Percentiles rank a stretch among this genome's conserved stretches.
Conservation (phyloP, 768 basidiomycete genomes). For the Naganishia vaughanmartiniae region DNA sequence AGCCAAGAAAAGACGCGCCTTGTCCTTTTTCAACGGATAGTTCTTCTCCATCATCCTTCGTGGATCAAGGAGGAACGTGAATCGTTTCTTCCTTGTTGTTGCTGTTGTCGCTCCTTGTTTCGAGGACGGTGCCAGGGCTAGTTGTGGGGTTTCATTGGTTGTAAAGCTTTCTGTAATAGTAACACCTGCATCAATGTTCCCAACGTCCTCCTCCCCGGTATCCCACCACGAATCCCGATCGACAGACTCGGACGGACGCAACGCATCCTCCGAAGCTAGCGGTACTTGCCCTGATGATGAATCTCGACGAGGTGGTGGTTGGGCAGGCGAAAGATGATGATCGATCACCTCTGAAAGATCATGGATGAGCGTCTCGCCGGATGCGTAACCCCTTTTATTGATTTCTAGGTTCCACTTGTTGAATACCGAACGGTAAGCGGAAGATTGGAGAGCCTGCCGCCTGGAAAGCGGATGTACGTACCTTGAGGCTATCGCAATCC, state of each 20-base stretch:
- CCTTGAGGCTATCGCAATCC: conserved; percentile 19
- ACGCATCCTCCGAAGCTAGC: neutral
- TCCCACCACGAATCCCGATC: no score
- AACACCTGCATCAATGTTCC: no score
- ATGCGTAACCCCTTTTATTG: neutral
- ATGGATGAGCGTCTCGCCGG: neutral
- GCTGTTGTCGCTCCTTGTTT: neutral
- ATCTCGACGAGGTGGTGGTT: neutral
- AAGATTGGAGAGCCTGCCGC: neutral
- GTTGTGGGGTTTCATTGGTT: neutral
- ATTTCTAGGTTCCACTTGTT: neutral
- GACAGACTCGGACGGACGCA: no score
- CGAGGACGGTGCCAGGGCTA: neutral
- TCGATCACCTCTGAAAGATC: conserved; percentile 11
- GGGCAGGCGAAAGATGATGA: neutral
- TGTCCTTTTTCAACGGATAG: conserved; percentile 13
- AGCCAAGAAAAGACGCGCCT: conserved; percentile 15
- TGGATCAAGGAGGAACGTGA: conserved; percentile 16
- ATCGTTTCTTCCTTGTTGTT: neutral
- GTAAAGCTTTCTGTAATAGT: no score
- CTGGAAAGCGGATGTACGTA: neutral
- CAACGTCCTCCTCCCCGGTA: no score
- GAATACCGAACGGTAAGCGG: neutral
- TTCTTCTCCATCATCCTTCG: neutral
- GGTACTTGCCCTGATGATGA: neutral